A percentile compares a stretch with the other conserved stretches of the same genome.
Evolutionary conservation across 257 asterid species (phyloP).

Genomic region (Solanum paucissectum): DNA sequence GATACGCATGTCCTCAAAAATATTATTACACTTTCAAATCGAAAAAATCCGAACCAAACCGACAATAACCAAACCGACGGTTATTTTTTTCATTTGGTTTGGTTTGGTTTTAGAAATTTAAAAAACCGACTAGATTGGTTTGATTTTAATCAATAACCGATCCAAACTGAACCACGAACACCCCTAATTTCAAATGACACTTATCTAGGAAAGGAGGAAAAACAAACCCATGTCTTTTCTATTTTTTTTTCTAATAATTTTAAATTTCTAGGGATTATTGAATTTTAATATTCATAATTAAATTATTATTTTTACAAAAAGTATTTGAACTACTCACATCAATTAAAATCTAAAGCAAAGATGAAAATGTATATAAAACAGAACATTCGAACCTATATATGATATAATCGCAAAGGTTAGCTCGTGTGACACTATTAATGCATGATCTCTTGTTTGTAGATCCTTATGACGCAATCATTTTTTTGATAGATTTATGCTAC

Average conservation of each 20-base stretch:
- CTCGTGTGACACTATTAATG: not conserved
- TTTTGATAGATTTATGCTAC: not conserved
- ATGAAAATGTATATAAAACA: not conserved
- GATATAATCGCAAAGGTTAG: not conserved
- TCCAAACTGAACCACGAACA: no score
- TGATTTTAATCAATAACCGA: no score
- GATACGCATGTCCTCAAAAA: no score
- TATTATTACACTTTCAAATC: no score
- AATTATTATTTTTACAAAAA: not conserved
- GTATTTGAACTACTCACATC: not conserved
- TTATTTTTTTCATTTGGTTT: no score
- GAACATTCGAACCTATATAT: not conserved
- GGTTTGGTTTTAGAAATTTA: no score
- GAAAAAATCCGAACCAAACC: no score
- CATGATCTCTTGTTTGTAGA: not conserved
- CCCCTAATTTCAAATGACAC: not conserved
- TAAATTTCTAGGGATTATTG: not conserved
- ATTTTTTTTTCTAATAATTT: not conserved
- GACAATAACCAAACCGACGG: no score
- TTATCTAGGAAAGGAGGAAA: not conserved
- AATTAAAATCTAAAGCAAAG: not conserved
- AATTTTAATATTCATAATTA: not conserved
- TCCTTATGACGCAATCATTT: not conserved
- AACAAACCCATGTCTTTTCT: not conserved
- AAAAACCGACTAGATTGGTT: no score